phyloP scores from a whole-genome alignment of 306 rosid species.

The Corylus heterophylla region DNA sequence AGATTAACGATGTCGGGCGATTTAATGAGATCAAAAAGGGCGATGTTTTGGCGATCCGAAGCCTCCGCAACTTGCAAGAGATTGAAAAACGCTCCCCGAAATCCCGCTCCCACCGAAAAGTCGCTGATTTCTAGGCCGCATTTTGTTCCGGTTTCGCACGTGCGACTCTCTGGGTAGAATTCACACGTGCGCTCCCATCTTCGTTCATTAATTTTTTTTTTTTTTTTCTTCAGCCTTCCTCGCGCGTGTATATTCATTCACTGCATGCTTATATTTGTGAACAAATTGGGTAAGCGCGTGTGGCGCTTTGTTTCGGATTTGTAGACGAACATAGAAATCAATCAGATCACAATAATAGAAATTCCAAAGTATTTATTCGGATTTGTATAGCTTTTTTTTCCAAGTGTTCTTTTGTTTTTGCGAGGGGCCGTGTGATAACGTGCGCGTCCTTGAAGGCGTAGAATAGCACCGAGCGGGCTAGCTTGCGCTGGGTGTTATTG shows the following conservation, averaged over 20 bases:
- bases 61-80: constrained; percentile 60
- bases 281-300: background rate
- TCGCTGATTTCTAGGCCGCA: constrained; percentile 67
- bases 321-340: background rate
- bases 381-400: background rate
- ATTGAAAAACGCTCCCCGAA: constrained; percentile 33
- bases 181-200: constrained; percentile 5
- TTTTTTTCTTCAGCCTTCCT: background rate
- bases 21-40: constrained; percentile 39
- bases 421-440: background rate
- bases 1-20: constrained; percentile 37
- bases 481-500: constrained; percentile 29
- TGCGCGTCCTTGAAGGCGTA: constrained; percentile 13
- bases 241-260: constrained; percentile 18
- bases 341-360: background rate
- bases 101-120: constrained; percentile 63
- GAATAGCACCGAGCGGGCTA: constrained; percentile 19
- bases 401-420: background rate
- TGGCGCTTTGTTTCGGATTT: background rate
- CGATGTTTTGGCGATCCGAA: constrained; percentile 61
- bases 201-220: background rate
- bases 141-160: background rate
- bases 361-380: background rate
- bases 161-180: background rate
- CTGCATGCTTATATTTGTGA: background rate